These are phyloP conservation scores for Backusella mclennaniae DNA, from an alignment of 192 early-diverging fungal species.

Conservation along the genomic window DNA sequence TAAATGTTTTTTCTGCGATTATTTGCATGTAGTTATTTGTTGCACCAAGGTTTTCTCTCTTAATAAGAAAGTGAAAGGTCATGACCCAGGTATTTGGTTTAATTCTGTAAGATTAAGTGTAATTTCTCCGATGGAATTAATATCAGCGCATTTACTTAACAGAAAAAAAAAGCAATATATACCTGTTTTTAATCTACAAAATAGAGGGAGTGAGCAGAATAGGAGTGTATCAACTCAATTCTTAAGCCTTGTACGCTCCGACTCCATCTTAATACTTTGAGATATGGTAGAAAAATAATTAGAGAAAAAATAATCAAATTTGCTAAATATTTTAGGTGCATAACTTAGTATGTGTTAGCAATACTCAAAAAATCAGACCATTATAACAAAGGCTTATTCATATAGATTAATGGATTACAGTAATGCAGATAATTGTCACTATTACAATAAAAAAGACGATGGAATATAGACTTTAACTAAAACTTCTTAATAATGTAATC, in stretches of 20 bases:
- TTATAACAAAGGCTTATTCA: background rate
- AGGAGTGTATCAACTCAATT: background rate
- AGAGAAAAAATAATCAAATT: background rate
- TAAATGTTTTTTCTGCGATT: background rate
- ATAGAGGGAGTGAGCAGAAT: background rate
- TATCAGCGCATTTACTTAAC: background rate
- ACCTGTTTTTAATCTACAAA: background rate
- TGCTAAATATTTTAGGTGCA: background rate
- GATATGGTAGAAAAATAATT: background rate
- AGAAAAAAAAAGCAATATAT: background rate
- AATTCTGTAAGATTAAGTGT: background rate
- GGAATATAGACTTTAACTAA: background rate
- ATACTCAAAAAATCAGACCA: background rate
- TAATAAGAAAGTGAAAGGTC: background rate
- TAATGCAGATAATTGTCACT: background rate
- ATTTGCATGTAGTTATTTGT: background rate
- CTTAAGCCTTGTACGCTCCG: background rate
- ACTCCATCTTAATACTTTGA: background rate
- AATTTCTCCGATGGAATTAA: background rate
- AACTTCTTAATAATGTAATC: background rate
- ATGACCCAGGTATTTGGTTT: constrained; percentile 3
- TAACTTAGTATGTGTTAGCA: background rate
- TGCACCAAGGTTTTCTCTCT: background rate
- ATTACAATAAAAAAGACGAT: background rate
- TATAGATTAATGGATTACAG: background rate